These are phyloP conservation scores for Nigrospora osmanthi DNA, from an alignment of 2,329 filamentous ascomycete species.

Conservation along the genomic window DNA sequence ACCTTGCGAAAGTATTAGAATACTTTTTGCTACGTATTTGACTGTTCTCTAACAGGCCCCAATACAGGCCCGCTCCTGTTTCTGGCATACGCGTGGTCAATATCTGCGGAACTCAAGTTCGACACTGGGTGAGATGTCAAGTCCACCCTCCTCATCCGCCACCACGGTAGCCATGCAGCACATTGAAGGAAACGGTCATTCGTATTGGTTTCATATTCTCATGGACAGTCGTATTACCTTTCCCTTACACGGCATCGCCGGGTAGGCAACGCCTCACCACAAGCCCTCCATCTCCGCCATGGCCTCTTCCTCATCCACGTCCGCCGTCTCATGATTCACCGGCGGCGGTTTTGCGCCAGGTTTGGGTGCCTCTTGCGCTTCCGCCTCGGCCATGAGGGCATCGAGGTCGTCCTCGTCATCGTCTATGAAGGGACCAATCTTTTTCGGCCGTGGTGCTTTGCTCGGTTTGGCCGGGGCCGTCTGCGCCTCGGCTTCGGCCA, in stretches of 20 bases:
- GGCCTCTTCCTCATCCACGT: slow-evolving; percentile 57
- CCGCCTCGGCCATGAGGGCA: slow-evolving; percentile 29
- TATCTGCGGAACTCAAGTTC: no score
- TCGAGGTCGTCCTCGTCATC: slow-evolving; percentile 34
- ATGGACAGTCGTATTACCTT: neutral
- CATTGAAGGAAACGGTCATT: no score
- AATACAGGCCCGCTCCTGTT: no score
- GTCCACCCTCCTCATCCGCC: no score
- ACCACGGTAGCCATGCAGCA: no score
- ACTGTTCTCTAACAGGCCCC: no score
- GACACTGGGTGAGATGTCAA: no score
- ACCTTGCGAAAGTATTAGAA: no score
- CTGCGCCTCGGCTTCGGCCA: slow-evolving; percentile 31
- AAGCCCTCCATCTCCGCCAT: slow-evolving; percentile 57
- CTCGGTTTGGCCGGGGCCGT: slow-evolving; percentile 4
- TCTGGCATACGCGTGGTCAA: no score
- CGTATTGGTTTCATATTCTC: neutral
- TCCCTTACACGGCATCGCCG: neutral
- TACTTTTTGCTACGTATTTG: no score
- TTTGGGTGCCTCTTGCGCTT: slow-evolving; percentile 15
- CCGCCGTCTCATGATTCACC: slow-evolving; percentile 7
- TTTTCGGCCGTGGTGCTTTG: slow-evolving; percentile 5
- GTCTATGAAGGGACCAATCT: slow-evolving; percentile 6
- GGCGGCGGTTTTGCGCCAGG: slow-evolving; percentile 5
- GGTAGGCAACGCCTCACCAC: slow-evolving; percentile 28